Evolutionary conservation across 2,329 filamentous ascomycete genomes (phyloP).

Genomic region (Alternaria postmessia): DNA sequence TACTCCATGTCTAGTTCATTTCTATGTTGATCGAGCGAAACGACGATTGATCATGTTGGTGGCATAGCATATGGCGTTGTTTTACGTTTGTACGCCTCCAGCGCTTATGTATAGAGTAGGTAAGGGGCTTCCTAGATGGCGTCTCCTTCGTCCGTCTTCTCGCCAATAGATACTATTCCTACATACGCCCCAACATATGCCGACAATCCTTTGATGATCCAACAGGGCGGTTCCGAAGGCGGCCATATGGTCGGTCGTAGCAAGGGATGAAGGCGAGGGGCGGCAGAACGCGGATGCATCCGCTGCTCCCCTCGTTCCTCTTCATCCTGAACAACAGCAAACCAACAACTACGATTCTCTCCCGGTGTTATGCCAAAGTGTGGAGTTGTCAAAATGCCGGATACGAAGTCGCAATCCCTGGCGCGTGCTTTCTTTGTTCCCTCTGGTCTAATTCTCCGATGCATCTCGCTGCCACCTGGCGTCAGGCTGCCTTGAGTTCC

Average conservation of each 20-base stretch:
- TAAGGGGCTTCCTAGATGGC: slow-evolving; percentile 15
- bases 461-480: slow-evolving; percentile 15
- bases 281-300: slow-evolving; percentile 28
- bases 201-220: neutral
- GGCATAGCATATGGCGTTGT: slow-evolving; percentile 37
- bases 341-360: slow-evolving; percentile 17
- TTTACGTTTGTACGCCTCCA: slow-evolving; percentile 8
- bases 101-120: slow-evolving; percentile 14
- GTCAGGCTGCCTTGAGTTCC: slow-evolving; percentile 12
- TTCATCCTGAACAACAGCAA: slow-evolving; percentile 14
- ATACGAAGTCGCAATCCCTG: slow-evolving; percentile 30
- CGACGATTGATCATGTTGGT: slow-evolving; percentile 21
- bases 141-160: slow-evolving; percentile 6
- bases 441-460: slow-evolving; percentile 20
- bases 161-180: slow-evolving; percentile 11
- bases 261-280: slow-evolving; percentile 22
- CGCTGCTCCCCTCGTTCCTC: neutral
- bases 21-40: slow-evolving; percentile 14
- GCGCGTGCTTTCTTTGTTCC: slow-evolving; percentile 39
- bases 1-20: slow-evolving; percentile 7
- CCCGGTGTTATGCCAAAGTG: slow-evolving; percentile 7
- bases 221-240: slow-evolving; percentile 6
- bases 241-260: neutral
- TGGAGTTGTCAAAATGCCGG: slow-evolving; percentile 18
- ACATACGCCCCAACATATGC: neutral